Evolutionary conservation across 202 grass and related monocot species (phyloP).

Genomic region (Panicum hallii): DNA sequence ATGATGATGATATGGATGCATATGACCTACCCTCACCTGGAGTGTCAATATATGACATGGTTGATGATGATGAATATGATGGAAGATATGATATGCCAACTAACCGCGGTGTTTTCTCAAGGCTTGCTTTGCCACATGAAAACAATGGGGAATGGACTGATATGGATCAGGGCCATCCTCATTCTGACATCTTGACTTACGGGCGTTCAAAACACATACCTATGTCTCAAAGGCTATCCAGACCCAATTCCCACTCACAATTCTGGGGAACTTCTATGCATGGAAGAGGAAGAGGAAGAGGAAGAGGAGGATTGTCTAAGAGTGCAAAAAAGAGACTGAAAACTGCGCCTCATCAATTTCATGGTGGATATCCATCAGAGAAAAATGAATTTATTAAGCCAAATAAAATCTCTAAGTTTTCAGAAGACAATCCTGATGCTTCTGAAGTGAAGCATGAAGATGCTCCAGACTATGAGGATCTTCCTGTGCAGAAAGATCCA

Average conservation of each 20-base stretch:
- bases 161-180: conserved; percentile 34
- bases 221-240: conserved; percentile 51
- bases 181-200: conserved; percentile 35
- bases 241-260: conserved; percentile 33
- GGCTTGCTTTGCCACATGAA: conserved; percentile 57
- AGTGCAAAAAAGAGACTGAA: conserved; percentile 69
- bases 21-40: conserved; percentile 58
- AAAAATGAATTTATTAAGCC: conserved; percentile 52
- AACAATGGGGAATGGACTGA: conserved; percentile 37
- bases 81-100: conserved; percentile 43
- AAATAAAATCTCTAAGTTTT: conserved; percentile 54
- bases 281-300: conserved; percentile 46
- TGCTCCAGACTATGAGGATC: conserved; percentile 50
- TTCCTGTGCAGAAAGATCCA: conserved; percentile 62
- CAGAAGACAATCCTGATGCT: conserved; percentile 41
- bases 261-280: conserved; percentile 30
- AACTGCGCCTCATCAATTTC: conserved; percentile 39
- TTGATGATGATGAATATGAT: conserved; percentile 51
- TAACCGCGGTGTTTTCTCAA: conserved; percentile 65
- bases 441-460: conserved; percentile 44
- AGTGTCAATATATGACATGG: conserved; percentile 50
- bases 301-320: conserved; percentile 47
- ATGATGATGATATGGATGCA: conserved; percentile 43
- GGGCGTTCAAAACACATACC: conserved; percentile 44
- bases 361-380: conserved; percentile 54